These are phyloP conservation scores for Kurtzmaniella fragi DNA, from an alignment of 805 yeast species.

Conservation along the genomic window DNA sequence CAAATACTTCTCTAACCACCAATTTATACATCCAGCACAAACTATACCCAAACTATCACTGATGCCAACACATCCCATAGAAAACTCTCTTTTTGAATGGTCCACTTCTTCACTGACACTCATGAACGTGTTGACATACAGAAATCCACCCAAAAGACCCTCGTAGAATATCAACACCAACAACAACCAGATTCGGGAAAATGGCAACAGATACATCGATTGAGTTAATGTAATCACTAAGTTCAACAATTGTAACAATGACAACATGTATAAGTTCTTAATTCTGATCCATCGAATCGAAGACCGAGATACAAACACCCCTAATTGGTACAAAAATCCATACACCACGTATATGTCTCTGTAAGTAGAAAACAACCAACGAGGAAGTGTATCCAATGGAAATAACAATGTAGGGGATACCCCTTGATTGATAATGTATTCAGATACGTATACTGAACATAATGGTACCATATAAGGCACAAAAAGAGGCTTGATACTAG, in stretches of 20 bases:
- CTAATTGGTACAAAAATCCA: slow-evolving; percentile 85
- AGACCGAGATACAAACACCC: slow-evolving; percentile 88
- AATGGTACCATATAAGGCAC: slow-evolving; percentile 80
- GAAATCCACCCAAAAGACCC: slow-evolving; percentile 85
- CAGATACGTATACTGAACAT: slow-evolving; percentile 76
- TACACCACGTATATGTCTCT: slow-evolving; percentile 90
- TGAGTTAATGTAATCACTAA: slow-evolving; percentile 56
- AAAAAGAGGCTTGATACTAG: slow-evolving; percentile 38
- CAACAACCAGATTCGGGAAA: slow-evolving; percentile 58
- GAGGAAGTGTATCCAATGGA: slow-evolving; percentile 64
- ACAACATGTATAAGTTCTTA: slow-evolving; percentile 51
- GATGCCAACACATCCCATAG: slow-evolving; percentile 32
- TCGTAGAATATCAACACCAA: slow-evolving; percentile 73
- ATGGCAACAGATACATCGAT: slow-evolving; percentile 51
- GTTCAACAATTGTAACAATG: slow-evolving; percentile 65
- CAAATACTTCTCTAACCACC: slow-evolving; percentile 67
- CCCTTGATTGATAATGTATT: slow-evolving; percentile 88
- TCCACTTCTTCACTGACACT: slow-evolving; percentile 57
- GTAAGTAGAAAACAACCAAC: slow-evolving; percentile 49
- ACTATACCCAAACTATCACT: slow-evolving; percentile 81
- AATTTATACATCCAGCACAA: slow-evolving; percentile 69
- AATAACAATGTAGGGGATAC: slow-evolving; percentile 83
- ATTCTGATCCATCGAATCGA: slow-evolving; percentile 66
- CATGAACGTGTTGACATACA: slow-evolving; percentile 86
- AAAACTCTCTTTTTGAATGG: slow-evolving; percentile 32